A percentile compares a stretch with the other conserved stretches of the same genome.
Conservation (phyloP, 1,284 basidiomycete species). For the Leccinum ponderosum region DNA sequence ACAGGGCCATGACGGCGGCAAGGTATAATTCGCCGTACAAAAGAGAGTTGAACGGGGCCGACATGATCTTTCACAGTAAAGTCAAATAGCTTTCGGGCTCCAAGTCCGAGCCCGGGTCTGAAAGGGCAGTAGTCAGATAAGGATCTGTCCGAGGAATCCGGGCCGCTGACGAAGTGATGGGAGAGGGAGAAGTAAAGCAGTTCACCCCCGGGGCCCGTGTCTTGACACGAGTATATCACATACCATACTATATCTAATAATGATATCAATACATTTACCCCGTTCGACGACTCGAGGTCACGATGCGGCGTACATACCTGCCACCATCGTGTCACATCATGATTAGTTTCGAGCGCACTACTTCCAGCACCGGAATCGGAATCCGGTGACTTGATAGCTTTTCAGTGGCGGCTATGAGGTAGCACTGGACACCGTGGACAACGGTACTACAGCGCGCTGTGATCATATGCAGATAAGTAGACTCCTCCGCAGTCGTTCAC, state of each 20-base stretch:
- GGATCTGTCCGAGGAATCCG: not conserved
- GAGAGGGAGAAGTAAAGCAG: not conserved
- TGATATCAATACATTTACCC: not conserved
- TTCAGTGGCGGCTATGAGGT: not conserved
- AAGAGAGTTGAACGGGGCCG: not conserved
- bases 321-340: not conserved
- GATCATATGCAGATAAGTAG: not conserved
- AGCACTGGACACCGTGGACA: not conserved
- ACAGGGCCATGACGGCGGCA: not conserved
- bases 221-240: not conserved
- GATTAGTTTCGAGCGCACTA: not conserved
- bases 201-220: not conserved
- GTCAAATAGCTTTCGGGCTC: not conserved
- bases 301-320: not conserved
- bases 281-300: not conserved
- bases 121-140: not conserved
- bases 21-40: not conserved
- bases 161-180: not conserved
- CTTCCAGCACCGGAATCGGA: not conserved
- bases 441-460: not conserved
- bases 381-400: not conserved
- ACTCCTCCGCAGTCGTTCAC: not conserved
- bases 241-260: not conserved
- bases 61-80: not conserved
- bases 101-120: not conserved